Conservation (phyloP, 164 flowering plant species). For the Hamamelis virginiana region DNA sequence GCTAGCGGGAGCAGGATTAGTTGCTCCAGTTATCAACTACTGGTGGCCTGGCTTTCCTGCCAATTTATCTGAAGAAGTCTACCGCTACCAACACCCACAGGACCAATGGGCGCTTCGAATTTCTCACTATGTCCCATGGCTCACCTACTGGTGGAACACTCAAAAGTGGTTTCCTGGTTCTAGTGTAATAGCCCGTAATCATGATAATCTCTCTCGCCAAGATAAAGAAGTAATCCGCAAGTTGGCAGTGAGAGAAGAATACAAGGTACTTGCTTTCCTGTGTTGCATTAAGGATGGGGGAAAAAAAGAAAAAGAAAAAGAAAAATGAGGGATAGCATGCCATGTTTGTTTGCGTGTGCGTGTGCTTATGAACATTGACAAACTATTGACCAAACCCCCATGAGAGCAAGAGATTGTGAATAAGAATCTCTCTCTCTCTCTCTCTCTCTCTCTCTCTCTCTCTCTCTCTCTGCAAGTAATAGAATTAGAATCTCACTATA, state of each 20-base stretch:
- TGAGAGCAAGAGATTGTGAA: no score
- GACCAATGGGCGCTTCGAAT: constrained; percentile 52
- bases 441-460: no score
- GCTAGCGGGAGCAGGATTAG: constrained; percentile 54
- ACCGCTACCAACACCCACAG: constrained; percentile 22
- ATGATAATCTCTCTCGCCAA: constrained; percentile 27
- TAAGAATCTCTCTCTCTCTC: no score
- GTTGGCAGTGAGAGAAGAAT: background rate
- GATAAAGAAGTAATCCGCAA: constrained; percentile 34
- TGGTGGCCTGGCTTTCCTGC: constrained; percentile 62
- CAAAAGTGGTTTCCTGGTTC: constrained; percentile 44
- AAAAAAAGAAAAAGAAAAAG: no score
- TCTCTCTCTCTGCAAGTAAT: no score
- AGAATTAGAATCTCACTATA: no score
- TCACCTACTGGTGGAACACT: constrained; percentile 58
- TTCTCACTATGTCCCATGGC: constrained; percentile 45
- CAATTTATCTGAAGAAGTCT: constrained; percentile 34
- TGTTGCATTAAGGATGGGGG: background rate
- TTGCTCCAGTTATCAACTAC: constrained; percentile 52
- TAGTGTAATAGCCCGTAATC: constrained; percentile 18
- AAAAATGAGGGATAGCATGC: no score
- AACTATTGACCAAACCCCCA: no score
- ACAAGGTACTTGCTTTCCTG: constrained; percentile 8
- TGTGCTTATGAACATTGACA: no score
- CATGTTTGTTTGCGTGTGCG: no score